Base-by-base conservation (phyloP, 305 asterid species). In the Fraxinus albicans region DNA sequence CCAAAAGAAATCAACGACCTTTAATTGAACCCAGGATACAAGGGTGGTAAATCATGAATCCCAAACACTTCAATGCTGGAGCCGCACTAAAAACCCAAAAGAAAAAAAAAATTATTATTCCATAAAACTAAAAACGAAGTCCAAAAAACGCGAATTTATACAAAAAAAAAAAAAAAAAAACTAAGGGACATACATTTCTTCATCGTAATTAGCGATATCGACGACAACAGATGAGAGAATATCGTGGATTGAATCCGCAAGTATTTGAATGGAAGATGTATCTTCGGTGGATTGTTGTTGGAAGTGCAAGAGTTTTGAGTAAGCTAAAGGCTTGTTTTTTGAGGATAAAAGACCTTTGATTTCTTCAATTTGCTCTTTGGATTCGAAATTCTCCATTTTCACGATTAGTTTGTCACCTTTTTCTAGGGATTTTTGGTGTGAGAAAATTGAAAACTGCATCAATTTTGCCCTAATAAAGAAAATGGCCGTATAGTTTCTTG, bases 21-120 rank as follows among this genome's bases (percentile, higher is more conserved):
- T 53, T 79, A 77, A 91, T 83, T 9, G 88, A 85, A 80, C 91
- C 87, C 84, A 88, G 91, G 50, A 88, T 81, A 63, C 86, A 76
- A 44, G 97, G 98, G 50, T 92, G 94, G 89, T 92, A 94, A 81
- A 92, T 89, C 95, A 94, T 91, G 88, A 91, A 92, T 21, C 98
- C 98, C 91, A 92, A 89, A 84, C 94, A 92, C 91, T 94, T 94
- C 91, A 94, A 89, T 25, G 96, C 96, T 87, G 82, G 94, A 47
- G 92, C 91, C 77, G 96, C 94, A 84, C 97, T 93, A 80, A 72
- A 84, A 33, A 25, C 7, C 50, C 82, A 74, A 13, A 77, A 58
- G 12, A 12, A 17, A n/a, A 38, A 38, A 82, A 83, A 50, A 33
- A 67, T 8, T 58, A 60, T 78, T 40, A 73, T 40, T 42, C 55